Evolutionary conservation across 495 filamentous ascomycete genomes (phyloP).

Genomic region (Neurospora discreta): DNA sequence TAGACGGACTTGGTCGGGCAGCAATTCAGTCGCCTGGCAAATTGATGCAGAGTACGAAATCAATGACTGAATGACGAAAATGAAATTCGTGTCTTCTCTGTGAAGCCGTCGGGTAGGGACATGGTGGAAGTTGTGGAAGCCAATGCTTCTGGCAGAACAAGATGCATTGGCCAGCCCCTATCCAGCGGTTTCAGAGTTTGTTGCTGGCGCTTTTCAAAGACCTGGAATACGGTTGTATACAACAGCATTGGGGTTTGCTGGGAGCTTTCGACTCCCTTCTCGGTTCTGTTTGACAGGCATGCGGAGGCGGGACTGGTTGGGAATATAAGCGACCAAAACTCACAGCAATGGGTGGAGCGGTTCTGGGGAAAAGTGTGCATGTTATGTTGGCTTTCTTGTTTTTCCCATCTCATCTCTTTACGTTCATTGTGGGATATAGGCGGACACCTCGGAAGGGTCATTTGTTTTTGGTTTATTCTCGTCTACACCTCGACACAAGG

Average conservation of each 20-base stretch:
- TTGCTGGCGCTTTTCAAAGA: not conserved
- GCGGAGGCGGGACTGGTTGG: not conserved
- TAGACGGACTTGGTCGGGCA: not conserved
- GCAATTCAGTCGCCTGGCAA: not conserved
- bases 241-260: not conserved
- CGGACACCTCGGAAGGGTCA: not conserved
- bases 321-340: not conserved
- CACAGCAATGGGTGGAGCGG: not conserved
- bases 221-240: not conserved
- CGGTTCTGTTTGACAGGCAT: constrained; percentile 1
- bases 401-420: not conserved
- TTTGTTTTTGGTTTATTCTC: not conserved
- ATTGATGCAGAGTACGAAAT: constrained; percentile 13
- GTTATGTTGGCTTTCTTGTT: not conserved
- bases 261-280: not conserved
- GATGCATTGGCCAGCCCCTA: not conserved
- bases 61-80: constrained; percentile 9
- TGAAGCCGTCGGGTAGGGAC: constrained; percentile 1
- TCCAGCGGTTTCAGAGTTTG: not conserved
- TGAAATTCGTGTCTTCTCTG: constrained; percentile 13
- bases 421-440: not conserved
- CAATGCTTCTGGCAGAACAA: constrained; percentile 1
- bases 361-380: not conserved
- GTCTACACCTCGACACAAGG: not conserved
- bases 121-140: constrained; percentile 6